Evolutionary conservation across 805 yeast species (phyloP), one percentile per base, ranked within the genome.

Genomic region (Candida patagonica): DNA sequence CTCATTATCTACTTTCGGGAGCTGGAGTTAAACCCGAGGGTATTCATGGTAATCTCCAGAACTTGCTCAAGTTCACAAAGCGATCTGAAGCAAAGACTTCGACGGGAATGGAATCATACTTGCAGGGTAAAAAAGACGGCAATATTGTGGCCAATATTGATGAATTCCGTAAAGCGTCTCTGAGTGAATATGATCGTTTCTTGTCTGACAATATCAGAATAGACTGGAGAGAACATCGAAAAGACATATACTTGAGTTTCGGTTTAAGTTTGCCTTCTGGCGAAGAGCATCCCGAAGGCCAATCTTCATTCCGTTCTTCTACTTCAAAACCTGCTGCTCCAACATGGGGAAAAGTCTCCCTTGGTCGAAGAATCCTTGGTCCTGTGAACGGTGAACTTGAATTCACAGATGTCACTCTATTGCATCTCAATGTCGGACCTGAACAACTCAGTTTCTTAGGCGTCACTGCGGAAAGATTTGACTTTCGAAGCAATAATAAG

Each of bases 21-120:
- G 80, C 89, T 53, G 96, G 96, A 1, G 73, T 87, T 38, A 77
- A 84, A 30, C 79, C 89, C 37, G 95, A 85, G 51, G 92, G 85
- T 42, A 76, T 88, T 29, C 87, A 83, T 48, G 43, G 62, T 59
- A 58, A 71, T 49, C 55, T 70, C 44, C 67, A 69, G 37, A 49
- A 71, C 27, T 56, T 70, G 42, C 61, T 63, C 31, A 43, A 59
- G 43, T 42, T 55, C 38, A 46, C 55, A 41, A 44, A 45, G 42
- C 35, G 55, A 26, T 67, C 60, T 38, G 49, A 60, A 8, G 37
- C 46, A 4, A 37, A 43, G 17, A 38, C 37, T 30, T 19, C 38
- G 9, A 22, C 55, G 10, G 54, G 53, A 43, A 49, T 54, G 4
- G 80, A 78, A 48, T 67, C 67, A 32, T 83, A 79, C 52, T 59